Percentiles rank a stretch among this genome's conserved stretches.
phyloP scores from a whole-genome alignment of 768 basidiomycete species.

The Lactarius indigo region DNA sequence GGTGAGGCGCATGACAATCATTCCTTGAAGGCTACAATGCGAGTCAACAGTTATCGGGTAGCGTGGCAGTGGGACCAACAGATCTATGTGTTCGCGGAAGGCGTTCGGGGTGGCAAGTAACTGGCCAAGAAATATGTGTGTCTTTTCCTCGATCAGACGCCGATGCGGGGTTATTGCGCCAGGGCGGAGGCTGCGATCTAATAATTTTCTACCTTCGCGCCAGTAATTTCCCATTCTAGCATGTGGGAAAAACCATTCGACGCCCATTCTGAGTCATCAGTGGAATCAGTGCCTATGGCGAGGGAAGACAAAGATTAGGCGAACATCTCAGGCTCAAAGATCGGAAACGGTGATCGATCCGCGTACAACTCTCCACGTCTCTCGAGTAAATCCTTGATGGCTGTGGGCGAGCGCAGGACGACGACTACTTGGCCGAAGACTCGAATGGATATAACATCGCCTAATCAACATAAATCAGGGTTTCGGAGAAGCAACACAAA shows the following conservation, averaged over 20 bases:
- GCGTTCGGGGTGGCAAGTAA: neutral
- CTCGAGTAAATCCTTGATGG: constrained; percentile 14
- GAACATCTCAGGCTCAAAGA: neutral
- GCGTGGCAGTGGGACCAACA: neutral
- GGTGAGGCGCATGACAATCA: constrained; percentile 2
- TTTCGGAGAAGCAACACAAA: neutral
- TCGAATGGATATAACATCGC: constrained; percentile 6
- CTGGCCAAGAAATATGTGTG: neutral
- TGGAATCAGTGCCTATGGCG: neutral
- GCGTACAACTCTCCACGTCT: constrained; percentile 6
- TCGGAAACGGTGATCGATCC: constrained; percentile 5
- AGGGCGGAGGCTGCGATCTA: constrained; percentile 8
- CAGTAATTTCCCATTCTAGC: neutral
- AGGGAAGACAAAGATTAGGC: neutral
- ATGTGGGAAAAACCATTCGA: neutral
- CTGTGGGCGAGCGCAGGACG: neutral
- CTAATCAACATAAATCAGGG: neutral
- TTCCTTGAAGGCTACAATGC: neutral
- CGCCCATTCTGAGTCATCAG: neutral
- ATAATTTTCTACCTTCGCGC: neutral
- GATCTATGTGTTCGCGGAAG: neutral
- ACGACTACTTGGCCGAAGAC: constrained; percentile 9
- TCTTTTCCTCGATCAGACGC: constrained; percentile 4
- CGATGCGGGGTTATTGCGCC: neutral
- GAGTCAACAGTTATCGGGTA: neutral